Base-by-base conservation (phyloP, 2,329 filamentous ascomycete genomes). In the Pestalotiopsis fici region DNA sequence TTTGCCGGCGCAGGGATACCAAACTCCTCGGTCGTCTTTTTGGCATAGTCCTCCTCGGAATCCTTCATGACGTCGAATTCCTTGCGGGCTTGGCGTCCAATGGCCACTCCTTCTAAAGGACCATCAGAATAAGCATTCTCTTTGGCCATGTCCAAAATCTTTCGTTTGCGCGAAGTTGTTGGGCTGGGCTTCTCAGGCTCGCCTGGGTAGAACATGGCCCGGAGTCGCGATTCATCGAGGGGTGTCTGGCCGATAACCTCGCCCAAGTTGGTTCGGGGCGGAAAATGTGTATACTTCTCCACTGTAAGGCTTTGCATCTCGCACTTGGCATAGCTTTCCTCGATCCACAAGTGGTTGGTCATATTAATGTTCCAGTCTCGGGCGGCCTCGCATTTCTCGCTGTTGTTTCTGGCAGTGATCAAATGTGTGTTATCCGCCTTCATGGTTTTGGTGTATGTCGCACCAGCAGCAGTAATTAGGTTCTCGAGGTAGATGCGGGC, bases 401-500 rank as follows among this genome's bases (percentile, higher is more conserved):
- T 97, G 66, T 90, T 89, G 67, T 91, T 90, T 73, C 97, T 92
- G 4, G 96, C 96, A 0, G 95, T 97, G 74, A 99, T 91, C 0
- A 99, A 87, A 80, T 99, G 96, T 0, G 95, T 98, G 78, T 99
- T 98, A 69, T 98, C 94, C 71, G 92, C 89, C 78, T 94, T 97
- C 89, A 99, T 93, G 0, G 94, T 97, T 81, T 97, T 97, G 35
- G 96, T 99, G 76, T 94, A 98, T 69, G 92, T 91, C 9, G 93
- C 95, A 18, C 96, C 96, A 18, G 91, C 86, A 27, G 94, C 94
- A 68, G 85, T 89, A 73, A 98, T 92, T 47, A 99, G 86, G 72
- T 97, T 98, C 79, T 98, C 95, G 4, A 99, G 86, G 75, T 98
- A 99, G 64, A 94, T 90, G 59, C 96, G 90, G 18, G 96, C 94